These are phyloP conservation scores for Lanmaoa rubissima DNA, from an alignment of 768 basidiomycete species.

Conservation along the genomic window DNA sequence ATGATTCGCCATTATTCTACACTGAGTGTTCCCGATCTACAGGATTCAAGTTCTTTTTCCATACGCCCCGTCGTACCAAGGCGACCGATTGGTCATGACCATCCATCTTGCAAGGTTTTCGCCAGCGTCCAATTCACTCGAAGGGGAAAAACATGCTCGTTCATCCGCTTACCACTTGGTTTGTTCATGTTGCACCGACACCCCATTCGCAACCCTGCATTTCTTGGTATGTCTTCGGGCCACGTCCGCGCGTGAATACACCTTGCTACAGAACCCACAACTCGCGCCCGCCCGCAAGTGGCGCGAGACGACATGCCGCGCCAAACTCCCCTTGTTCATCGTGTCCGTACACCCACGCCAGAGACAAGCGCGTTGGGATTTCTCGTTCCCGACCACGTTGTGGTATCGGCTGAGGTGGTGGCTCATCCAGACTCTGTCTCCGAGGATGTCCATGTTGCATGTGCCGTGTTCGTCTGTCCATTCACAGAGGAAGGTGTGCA, in stretches of 20 bases:
- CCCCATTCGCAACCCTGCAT: slow-evolving; percentile 25
- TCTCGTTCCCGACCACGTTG: slow-evolving; percentile 20
- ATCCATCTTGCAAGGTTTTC: neutral
- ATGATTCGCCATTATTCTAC: neutral
- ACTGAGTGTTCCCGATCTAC: neutral
- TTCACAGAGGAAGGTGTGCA: slow-evolving; percentile 11
- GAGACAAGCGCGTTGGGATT: slow-evolving; percentile 11
- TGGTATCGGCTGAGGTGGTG: slow-evolving; percentile 22
- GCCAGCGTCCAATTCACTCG: neutral
- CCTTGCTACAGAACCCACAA: slow-evolving; percentile 25
- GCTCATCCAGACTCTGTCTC: slow-evolving; percentile 23
- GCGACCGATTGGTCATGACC: neutral
- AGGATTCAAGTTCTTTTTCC: neutral
- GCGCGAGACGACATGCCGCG: slow-evolving; percentile 24
- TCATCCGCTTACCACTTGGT: neutral
- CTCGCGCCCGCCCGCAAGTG: slow-evolving; percentile 20
- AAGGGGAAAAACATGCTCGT: neutral
- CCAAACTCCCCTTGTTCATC: slow-evolving; percentile 29
- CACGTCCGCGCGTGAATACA: slow-evolving; percentile 27
- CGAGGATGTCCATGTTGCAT: slow-evolving; percentile 21
- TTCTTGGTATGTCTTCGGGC: slow-evolving; percentile 26
- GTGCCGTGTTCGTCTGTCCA: slow-evolving; percentile 21
- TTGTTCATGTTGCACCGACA: neutral
- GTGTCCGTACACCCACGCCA: slow-evolving; percentile 24
- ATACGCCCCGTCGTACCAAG: neutral